phyloP scores from a whole-genome alignment of 2,329 filamentous ascomycete species.

The Diaporthe aspalathi region DNA sequence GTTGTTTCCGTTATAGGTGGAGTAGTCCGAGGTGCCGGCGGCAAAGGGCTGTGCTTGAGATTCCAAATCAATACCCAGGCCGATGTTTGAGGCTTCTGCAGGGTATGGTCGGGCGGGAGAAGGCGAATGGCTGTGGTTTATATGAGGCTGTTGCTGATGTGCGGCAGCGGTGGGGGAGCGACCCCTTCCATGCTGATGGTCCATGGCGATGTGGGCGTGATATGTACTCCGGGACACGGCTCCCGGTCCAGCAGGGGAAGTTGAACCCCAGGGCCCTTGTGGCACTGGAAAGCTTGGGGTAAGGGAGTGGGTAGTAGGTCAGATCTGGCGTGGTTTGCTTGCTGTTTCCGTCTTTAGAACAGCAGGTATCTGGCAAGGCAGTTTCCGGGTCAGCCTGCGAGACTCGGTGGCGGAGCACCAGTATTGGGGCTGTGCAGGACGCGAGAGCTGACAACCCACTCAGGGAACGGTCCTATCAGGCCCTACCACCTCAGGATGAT shows the following conservation, averaged over 20 bases:
- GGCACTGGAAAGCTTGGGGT: slow-evolving; percentile 23
- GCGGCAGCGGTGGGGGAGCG: slow-evolving; percentile 72
- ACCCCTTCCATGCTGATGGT: slow-evolving; percentile 65
- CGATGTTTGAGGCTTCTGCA: slow-evolving; percentile 53
- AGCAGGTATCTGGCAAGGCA: slow-evolving; percentile 40
- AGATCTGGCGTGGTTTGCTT: slow-evolving; percentile 5
- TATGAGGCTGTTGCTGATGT: slow-evolving; percentile 66
- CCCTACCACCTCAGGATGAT: slow-evolving; percentile 31
- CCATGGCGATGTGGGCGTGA: slow-evolving; percentile 56
- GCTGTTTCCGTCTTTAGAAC: slow-evolving; percentile 41
- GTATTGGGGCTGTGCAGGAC: slow-evolving; percentile 39
- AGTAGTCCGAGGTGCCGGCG: slow-evolving; percentile 56
- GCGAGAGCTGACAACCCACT: slow-evolving; percentile 40
- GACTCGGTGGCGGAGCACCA: slow-evolving; percentile 39
- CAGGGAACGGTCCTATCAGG: slow-evolving; percentile 38
- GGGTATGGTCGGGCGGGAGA: slow-evolving; percentile 68
- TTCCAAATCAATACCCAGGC: slow-evolving; percentile 70
- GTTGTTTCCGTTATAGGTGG: slow-evolving; percentile 56
- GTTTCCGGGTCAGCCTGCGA: slow-evolving; percentile 40
- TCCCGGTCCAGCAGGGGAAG: slow-evolving; percentile 31
- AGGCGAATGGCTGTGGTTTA: slow-evolving; percentile 69
- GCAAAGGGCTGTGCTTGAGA: slow-evolving; percentile 57
- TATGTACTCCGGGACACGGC: slow-evolving; percentile 43
- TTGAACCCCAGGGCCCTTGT: slow-evolving; percentile 27
- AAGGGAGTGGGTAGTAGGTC: slow-evolving; percentile 10